phyloP scores from a whole-genome alignment of 73 alveolate species.

The Paramecium pentaurelia region DNA sequence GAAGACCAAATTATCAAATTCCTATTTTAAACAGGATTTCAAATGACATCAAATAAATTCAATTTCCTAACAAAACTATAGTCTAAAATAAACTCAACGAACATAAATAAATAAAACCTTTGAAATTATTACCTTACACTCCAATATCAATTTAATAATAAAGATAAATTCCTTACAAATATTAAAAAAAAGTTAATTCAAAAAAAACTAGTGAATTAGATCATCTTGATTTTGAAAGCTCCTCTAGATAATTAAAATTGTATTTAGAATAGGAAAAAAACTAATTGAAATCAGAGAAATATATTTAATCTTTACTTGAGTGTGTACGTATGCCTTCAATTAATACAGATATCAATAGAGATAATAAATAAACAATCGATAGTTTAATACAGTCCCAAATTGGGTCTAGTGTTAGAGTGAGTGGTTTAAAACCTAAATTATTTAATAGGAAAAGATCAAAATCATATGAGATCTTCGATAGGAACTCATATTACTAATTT shows the following conservation, averaged over 20 bases:
- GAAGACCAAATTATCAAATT: slow-evolving; percentile 4
- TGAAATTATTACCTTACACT: background rate
- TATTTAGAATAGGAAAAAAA: background rate
- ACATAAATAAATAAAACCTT: background rate
- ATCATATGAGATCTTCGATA: background rate
- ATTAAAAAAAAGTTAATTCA: background rate
- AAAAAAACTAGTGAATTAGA: background rate
- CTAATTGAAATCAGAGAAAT: background rate
- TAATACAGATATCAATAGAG: background rate
- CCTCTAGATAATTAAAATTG: background rate
- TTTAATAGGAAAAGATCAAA: background rate
- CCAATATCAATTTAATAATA: background rate
- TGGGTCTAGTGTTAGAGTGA: background rate
- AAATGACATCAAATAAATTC: background rate
- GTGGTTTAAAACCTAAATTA: background rate
- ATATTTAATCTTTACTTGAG: background rate
- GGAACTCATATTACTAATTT: background rate
- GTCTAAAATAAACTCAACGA: background rate
- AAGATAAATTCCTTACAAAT: background rate
- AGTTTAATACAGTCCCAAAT: background rate
- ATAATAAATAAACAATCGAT: background rate
- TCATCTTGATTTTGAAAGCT: background rate
- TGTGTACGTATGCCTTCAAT: background rate
- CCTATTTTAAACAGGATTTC: background rate
- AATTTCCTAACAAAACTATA: background rate